Evolutionary conservation across 768 basidiomycete species (phyloP), one percentile per base, ranked within the genome.

Genomic region (Pholiota microspora): DNA sequence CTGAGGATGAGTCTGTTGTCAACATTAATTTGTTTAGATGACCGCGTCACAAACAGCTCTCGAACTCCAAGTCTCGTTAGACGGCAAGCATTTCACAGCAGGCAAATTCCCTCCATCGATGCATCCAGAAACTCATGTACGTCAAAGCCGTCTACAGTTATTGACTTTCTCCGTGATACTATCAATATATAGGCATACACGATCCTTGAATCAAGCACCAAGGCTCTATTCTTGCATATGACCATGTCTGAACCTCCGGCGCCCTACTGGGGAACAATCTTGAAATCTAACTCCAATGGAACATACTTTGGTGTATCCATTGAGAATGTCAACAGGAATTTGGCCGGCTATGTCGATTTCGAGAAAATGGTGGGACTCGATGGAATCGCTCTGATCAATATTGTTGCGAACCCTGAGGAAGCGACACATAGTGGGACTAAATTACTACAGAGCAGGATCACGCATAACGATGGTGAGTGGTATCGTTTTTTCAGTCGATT

Each of bases 261-360:
- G 18, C 90, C 87, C 2, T 89, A 77, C 66, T 98, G 90, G 87
- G 97, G 97, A 31, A 89, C 83, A 64, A 87, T 98, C 60, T 81
- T 94, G 56, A 96, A 96, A 70, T 97, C 95, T 25, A 98, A 99
- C 70, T 98, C 90, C 27, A 99, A 99, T 63, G 97, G 97, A 32
- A 99, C 97, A 0, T 98, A 97, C 76, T 99, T 94, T 67, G 87
- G 90, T 18, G 68, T 94, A 9, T 92, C 94, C 0, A 64, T 91
- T 34, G 88, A 92, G 61, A 80, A 94, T 62, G 97, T 91, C 52
- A 98, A 98, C 69, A 82, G 97, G n/a, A 88, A 99, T 66, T 73
- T 82, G 0, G 66, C 73, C 0, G 97, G 97, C 4, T 98, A 81
- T 64, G 95, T 94, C 28, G 96, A 99, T 69, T 99, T 98, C 61